A percentile compares a stretch with the other conserved stretches of the same genome.
phyloP scores from a whole-genome alignment of 2,329 filamentous ascomycete species.

The Penicillium sclerotigenum region DNA sequence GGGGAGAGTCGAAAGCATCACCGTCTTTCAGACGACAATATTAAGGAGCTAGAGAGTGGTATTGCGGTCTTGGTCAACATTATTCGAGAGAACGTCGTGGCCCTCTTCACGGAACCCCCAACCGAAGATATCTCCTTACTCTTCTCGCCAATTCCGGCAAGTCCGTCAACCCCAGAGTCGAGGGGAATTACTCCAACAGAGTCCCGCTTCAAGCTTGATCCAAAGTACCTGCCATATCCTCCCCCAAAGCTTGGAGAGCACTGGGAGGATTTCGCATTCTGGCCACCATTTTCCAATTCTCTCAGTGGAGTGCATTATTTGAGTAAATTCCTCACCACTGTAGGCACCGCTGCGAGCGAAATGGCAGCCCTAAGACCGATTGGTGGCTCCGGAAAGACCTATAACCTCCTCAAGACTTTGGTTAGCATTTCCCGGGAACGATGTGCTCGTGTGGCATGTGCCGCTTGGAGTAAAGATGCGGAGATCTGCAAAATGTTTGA shows the following conservation, averaged over 20 bases:
- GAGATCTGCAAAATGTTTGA: constrained; percentile 90
- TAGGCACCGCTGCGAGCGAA: constrained; percentile 84
- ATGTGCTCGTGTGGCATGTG: constrained; percentile 78
- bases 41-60: constrained; percentile 70
- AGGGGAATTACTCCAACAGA: constrained; percentile 57
- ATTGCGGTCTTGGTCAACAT: constrained; percentile 78
- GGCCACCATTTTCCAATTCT: constrained; percentile 90
- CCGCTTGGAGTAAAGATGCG: constrained; percentile 89
- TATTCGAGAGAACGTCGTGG: constrained; percentile 72
- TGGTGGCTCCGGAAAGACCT: constrained; percentile 52
- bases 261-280: constrained; percentile 95
- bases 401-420: constrained; percentile 71
- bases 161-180: constrained; percentile 64
- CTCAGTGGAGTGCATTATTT: constrained; percentile 90
- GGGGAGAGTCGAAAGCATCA: constrained; percentile 80
- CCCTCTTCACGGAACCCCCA: constrained; percentile 83
- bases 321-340: constrained; percentile 72
- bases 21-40: constrained; percentile 67
- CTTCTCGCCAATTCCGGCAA: constrained; percentile 69
- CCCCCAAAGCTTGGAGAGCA: constrained; percentile 75
- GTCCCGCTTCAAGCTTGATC: constrained; percentile 75
- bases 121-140: constrained; percentile 86
- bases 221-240: constrained; percentile 69
- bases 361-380: constrained; percentile 73
- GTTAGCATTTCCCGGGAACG: constrained; percentile 79